phyloP scores from a whole-genome alignment of 805 yeast species.

The Candida wancherniae region DNA sequence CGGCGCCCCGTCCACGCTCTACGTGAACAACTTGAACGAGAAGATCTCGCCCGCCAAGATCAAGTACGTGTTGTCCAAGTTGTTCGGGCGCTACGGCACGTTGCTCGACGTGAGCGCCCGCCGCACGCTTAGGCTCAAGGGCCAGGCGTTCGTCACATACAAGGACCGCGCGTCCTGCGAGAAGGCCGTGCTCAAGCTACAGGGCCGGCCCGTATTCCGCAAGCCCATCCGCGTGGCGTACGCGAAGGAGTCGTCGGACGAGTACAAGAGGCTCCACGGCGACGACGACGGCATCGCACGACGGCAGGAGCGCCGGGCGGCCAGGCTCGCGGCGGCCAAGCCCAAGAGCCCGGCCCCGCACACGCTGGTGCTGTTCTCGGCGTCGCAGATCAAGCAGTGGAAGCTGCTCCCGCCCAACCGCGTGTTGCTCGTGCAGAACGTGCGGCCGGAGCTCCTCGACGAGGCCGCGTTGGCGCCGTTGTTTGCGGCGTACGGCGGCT shows the following conservation, averaged over 20 bases:
- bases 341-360: slow-evolving; percentile 12
- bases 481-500: slow-evolving; percentile 55
- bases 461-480: slow-evolving; percentile 32
- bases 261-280: slow-evolving; percentile 10
- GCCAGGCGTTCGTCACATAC: slow-evolving; percentile 77
- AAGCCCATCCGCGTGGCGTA: slow-evolving; percentile 44
- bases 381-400: slow-evolving; percentile 16
- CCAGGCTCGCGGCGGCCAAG: slow-evolving; percentile 16
- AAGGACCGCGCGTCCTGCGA: slow-evolving; percentile 38
- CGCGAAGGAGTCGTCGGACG: slow-evolving; percentile 45
- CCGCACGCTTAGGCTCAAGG: slow-evolving; percentile 60
- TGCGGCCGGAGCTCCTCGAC: slow-evolving; percentile 41
- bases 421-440: slow-evolving; percentile 58
- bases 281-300: slow-evolving; percentile 10
- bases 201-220: slow-evolving; percentile 41
- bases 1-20: no score
- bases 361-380: slow-evolving; percentile 6
- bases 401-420: slow-evolving; percentile 59
- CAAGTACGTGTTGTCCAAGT: slow-evolving; percentile 35
- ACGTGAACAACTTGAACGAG: slow-evolving; percentile 70
- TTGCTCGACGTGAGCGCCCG: slow-evolving; percentile 52
- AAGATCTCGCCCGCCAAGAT: slow-evolving; percentile 52
- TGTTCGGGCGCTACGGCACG: slow-evolving; percentile 45
- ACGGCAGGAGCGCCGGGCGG: slow-evolving; percentile 19
- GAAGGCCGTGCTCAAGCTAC: slow-evolving; percentile 40